These are phyloP conservation scores for Blastobotrys serpentis DNA, from an alignment of 1,139 yeast species.

Conservation along the genomic window DNA sequence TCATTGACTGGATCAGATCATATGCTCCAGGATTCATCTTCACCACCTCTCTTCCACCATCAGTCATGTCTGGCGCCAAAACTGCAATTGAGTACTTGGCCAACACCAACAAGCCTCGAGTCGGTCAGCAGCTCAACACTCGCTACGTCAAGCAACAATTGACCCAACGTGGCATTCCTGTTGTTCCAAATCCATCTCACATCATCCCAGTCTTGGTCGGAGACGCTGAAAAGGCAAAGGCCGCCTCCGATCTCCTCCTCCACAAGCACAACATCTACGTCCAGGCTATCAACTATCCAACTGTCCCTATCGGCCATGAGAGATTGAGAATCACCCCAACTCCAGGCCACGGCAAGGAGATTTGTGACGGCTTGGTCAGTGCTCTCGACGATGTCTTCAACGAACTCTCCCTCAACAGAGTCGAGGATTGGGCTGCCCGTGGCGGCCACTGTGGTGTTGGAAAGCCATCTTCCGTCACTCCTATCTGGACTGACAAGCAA, in stretches of 20 bases:
- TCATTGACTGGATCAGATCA: slow-evolving; percentile 94
- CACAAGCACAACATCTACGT: slow-evolving; percentile 85
- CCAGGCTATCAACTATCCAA: slow-evolving; percentile 97
- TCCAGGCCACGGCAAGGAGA: slow-evolving; percentile 84
- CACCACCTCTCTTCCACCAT: slow-evolving; percentile 94
- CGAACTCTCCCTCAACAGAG: slow-evolving; percentile 71
- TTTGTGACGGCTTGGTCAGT: slow-evolving; percentile 69
- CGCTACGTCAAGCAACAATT: slow-evolving; percentile 77
- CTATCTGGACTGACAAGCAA: slow-evolving; percentile 84
- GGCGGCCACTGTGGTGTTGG: slow-evolving; percentile 96
- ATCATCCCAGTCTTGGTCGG: slow-evolving; percentile 95
- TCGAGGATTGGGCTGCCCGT: slow-evolving; percentile 67
- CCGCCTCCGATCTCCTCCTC: slow-evolving; percentile 85
- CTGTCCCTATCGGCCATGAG: slow-evolving; percentile 94
- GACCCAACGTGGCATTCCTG: slow-evolving; percentile 78
- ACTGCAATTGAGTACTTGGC: slow-evolving; percentile 86
- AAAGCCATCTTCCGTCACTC: slow-evolving; percentile 46
- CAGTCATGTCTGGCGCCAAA: slow-evolving; percentile 94
- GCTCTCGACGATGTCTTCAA: slow-evolving; percentile 81
- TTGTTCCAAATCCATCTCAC: slow-evolving; percentile 95
- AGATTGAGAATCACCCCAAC: slow-evolving; percentile 96
- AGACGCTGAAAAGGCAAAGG: slow-evolving; percentile 87
- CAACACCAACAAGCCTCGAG: slow-evolving; percentile 71
- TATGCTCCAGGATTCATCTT: slow-evolving; percentile 97
- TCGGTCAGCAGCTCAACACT: slow-evolving; percentile 81